Evolutionary conservation across 2,329 filamentous ascomycete species (phyloP).

Genomic region (Fusarium burgessii): DNA sequence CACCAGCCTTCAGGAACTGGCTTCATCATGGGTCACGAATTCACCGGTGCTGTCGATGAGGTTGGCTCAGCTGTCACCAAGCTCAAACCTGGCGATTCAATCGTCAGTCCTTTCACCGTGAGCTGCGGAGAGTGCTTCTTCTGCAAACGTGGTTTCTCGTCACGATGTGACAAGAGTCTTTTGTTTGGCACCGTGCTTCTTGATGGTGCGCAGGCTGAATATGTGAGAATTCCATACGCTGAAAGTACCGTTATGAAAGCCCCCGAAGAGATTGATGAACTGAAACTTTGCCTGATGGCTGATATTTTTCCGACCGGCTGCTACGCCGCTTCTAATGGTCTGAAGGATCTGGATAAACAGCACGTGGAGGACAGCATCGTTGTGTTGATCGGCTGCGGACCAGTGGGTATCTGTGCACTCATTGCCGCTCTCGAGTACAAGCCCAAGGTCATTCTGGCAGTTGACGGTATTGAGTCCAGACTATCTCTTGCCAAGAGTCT

Average conservation of each 20-base stretch:
- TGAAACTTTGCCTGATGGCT: conserved; percentile 34
- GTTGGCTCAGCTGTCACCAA: conserved; percentile 65
- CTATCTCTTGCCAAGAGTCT: conserved; percentile 3
- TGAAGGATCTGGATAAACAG: background rate
- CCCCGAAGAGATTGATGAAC: conserved; percentile 10
- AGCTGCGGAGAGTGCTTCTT: conserved; percentile 38
- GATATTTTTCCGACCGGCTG: conserved; percentile 39
- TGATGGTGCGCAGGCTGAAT: conserved; percentile 35
- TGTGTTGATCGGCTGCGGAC: conserved; percentile 31
- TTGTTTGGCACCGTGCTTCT: conserved; percentile 17
- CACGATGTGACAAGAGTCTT: conserved; percentile 20
- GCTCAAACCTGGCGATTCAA: conserved; percentile 1
- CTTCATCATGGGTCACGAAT: conserved; percentile 81
- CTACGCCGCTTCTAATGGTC: conserved; percentile 68
- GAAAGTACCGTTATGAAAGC: conserved; percentile 31
- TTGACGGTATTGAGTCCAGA: conserved; percentile 27
- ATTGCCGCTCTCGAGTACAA: conserved; percentile 22
- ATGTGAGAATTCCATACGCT: conserved; percentile 25
- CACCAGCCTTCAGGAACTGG: conserved; percentile 75
- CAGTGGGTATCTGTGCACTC: conserved; percentile 32
- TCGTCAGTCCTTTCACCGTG: conserved; percentile 34
- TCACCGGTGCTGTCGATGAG: conserved; percentile 79
- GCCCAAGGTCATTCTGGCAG: conserved; percentile 14
- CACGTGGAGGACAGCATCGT: background rate
- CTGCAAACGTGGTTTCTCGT: conserved; percentile 19